Evolutionary conservation across 2,329 filamentous ascomycete genomes (phyloP).

Genomic region (Aspergillus neotritici): DNA sequence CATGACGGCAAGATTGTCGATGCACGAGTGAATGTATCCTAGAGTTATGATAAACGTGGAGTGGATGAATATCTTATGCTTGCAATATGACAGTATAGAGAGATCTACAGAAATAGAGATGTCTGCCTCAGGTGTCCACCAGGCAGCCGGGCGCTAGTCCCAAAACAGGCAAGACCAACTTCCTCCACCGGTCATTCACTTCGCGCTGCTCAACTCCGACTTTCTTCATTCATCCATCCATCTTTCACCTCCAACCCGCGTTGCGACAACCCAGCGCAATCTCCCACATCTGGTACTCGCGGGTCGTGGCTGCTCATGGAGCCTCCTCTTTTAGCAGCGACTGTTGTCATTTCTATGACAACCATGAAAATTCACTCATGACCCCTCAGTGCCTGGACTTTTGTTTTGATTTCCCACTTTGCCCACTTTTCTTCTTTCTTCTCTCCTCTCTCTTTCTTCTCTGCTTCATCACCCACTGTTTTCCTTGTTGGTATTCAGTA

Average conservation of each 20-base stretch:
- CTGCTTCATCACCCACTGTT: slow-evolving; percentile 1
- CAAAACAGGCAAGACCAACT: neutral
- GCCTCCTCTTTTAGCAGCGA: slow-evolving; percentile 5
- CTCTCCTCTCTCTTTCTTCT: slow-evolving; percentile 3
- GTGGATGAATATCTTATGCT: too few species aligned
- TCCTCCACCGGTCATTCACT: slow-evolving; percentile 4
- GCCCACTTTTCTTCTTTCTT: slow-evolving; percentile 1
- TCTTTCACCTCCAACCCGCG: neutral
- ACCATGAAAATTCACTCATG: slow-evolving; percentile 13
- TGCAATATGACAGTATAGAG: too few species aligned
- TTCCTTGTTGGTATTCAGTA: too few species aligned
- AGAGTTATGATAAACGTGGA: too few species aligned
- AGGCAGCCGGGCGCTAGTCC: too few species aligned
- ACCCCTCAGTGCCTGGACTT: slow-evolving; percentile 6
- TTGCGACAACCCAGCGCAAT: too few species aligned
- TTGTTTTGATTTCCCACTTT: slow-evolving; percentile 11
- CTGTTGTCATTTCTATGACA: slow-evolving; percentile 5
- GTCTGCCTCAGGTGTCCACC: too few species aligned
- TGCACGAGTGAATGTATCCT: too few species aligned
- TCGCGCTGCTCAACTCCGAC: neutral
- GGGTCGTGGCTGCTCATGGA: slow-evolving; percentile 8
- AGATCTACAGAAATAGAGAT: too few species aligned
- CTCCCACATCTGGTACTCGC: too few species aligned
- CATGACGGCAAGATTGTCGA: too few species aligned
- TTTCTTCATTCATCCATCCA: neutral